Conservation (phyloP, 345 rosid species). For the Populus simonii region DNA sequence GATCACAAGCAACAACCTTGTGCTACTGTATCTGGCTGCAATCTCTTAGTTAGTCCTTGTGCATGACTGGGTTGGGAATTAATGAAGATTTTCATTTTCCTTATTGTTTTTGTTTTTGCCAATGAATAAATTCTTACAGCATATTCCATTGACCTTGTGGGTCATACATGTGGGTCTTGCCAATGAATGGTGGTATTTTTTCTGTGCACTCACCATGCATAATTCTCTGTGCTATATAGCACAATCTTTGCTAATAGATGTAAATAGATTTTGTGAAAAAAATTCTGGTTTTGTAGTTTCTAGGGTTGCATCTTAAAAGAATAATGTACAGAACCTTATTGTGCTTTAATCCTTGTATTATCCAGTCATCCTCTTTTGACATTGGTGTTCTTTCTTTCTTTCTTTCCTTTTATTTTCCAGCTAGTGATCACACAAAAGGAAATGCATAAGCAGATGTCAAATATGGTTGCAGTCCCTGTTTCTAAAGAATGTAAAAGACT, state of each 20-base stretch:
- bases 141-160: neutral
- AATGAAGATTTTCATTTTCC: neutral
- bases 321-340: neutral
- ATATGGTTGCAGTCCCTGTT: slow-evolving; percentile 48
- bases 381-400: slow-evolving; percentile 1
- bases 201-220: neutral
- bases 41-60: neutral
- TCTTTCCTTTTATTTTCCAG: slow-evolving; percentile 35
- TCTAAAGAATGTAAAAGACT: slow-evolving; percentile 74
- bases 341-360: neutral
- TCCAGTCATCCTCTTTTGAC: neutral
- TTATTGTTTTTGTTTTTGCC: neutral
- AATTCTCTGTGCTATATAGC: neutral
- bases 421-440: slow-evolving; percentile 62
- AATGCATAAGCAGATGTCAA: slow-evolving; percentile 74
- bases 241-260: neutral
- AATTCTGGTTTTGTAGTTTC: neutral
- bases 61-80: neutral
- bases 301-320: neutral
- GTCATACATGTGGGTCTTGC: neutral
- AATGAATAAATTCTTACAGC: neutral
- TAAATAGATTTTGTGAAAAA: neutral
- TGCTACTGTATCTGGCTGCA: neutral
- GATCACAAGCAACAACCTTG: neutral
- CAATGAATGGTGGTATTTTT: neutral